Evolutionary conservation across 257 asterid genomes (phyloP).

Genomic region (Capsicum rhomboideum): DNA sequence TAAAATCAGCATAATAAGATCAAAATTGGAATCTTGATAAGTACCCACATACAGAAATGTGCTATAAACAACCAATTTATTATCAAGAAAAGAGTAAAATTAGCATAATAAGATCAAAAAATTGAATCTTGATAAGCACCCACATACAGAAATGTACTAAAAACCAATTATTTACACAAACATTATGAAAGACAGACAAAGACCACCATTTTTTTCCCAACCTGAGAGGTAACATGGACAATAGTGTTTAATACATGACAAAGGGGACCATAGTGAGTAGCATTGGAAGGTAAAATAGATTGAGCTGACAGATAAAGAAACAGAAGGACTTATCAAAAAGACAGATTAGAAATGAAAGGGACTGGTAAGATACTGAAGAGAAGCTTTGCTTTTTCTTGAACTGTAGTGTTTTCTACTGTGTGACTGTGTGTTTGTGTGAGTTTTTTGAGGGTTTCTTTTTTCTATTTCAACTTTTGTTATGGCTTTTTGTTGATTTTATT

Average conservation of each 20-base stretch:
- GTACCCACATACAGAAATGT: background rate
- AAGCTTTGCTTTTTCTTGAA: background rate
- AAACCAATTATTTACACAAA: background rate
- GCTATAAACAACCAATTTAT: background rate
- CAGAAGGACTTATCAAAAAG: background rate
- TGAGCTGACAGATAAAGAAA: background rate
- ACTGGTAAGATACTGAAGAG: background rate
- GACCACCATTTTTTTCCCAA: background rate
- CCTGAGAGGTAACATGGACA: background rate
- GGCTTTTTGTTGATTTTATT: background rate
- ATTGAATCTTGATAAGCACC: background rate
- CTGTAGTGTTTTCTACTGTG: background rate
- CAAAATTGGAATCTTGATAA: background rate
- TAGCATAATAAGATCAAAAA: background rate
- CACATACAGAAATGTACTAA: background rate
- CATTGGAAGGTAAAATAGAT: background rate
- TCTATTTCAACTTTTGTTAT: background rate
- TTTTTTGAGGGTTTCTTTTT: background rate
- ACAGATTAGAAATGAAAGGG: conserved; percentile 2
- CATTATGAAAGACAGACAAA: background rate
- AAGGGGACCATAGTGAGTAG: background rate
- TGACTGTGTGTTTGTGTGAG: background rate
- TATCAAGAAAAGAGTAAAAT: too few relatives aligned
- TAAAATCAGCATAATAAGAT: background rate
- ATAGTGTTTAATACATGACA: background rate